Base-by-base conservation (phyloP, 1,139 yeast genomes). In the Debaryomyces fabryi region DNA sequence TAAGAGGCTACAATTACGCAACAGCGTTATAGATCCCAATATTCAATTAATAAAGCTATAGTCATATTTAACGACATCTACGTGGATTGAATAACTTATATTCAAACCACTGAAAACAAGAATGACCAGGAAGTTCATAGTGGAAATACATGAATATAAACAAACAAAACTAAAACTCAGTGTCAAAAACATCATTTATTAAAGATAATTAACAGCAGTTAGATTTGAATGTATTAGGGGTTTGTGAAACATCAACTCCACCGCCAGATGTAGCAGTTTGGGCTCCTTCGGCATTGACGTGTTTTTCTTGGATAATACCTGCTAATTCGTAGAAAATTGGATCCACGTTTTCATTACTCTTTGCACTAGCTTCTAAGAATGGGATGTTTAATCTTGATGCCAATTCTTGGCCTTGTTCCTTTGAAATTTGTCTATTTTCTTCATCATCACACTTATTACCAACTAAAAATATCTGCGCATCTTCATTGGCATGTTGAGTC, bases 371-470 rank as follows among this genome's bases (percentile, higher is more conserved):
- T 74, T 93, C 99, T 65, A 93, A 79, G 70, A 93, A 93, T 39
- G 97, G 96, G 48, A 95, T 79, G 48, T 91, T 90, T 58, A 92
- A 79, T 65, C 87, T 93, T 49, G 83, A 78, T n/a, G 99, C 97
- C 58, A 93, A 77, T 32, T 81, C 83, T 65, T 88, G 89, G 58
- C 99, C 99, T 68, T 92, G 96, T 62, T 92, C 96, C 52, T 81
- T 78, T 25, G 92, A 77, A 13, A 93, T 95, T 49, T 85, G 88
- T 68, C 86, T 76, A 52, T 82, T 74, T 67, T 74, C 97, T 71
- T 69, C 88, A 68, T 88, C 92, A 63, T 93, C 99, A 65, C 89
- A 86, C 76, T 93, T 93, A 78, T 93, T 93, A 56, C 97, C 99
- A 29, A 93, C 97, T 56, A 93, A 78, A 63, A 93, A 86, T 64